Conservation (phyloP, 768 basidiomycete genomes). For the Russula abietina region DNA sequence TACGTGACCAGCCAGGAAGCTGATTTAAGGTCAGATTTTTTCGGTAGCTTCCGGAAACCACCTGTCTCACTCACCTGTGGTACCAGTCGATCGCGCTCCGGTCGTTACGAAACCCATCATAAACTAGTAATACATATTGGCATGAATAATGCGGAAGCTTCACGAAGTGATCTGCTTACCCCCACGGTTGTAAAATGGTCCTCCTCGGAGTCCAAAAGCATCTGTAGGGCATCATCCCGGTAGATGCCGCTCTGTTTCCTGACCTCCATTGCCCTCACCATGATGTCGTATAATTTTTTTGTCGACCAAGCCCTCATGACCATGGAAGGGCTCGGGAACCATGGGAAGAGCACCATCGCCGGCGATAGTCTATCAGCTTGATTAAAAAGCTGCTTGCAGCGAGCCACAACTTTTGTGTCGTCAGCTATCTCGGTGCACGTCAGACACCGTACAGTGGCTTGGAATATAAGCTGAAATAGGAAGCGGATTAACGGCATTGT, state of each 20-base stretch:
- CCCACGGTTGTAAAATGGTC: conserved; percentile 65
- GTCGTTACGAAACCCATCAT: too few relatives aligned
- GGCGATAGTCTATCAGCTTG: conserved; percentile 65
- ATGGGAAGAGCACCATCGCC: conserved; percentile 64
- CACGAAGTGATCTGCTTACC: conserved; percentile 37
- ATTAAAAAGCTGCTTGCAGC: conserved; percentile 61
- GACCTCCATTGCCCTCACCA: conserved; percentile 49
- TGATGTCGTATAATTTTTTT: conserved; percentile 68
- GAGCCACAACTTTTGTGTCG: conserved; percentile 52
- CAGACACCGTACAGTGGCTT: too few relatives aligned
- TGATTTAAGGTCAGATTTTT: conserved; percentile 23
- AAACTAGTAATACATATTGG: too few relatives aligned
- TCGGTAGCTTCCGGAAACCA: conserved; percentile 5
- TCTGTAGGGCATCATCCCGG: too few relatives aligned
- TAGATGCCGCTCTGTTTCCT: conserved; percentile 51
- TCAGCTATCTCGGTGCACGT: conserved; percentile 73
- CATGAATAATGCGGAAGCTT: conserved; percentile 4
- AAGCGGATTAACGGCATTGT: not conserved
- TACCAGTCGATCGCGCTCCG: conserved; percentile 71
- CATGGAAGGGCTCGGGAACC: too few relatives aligned
- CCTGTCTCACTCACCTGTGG: conserved; percentile 43
- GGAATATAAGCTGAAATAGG: conserved; percentile 50
- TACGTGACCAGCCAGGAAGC: conserved; percentile 74
- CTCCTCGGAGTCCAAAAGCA: too few relatives aligned
- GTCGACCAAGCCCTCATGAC: too few relatives aligned